Conservation (phyloP, 805 yeast genomes). For the Tetrapisispora pingtungensis region DNA sequence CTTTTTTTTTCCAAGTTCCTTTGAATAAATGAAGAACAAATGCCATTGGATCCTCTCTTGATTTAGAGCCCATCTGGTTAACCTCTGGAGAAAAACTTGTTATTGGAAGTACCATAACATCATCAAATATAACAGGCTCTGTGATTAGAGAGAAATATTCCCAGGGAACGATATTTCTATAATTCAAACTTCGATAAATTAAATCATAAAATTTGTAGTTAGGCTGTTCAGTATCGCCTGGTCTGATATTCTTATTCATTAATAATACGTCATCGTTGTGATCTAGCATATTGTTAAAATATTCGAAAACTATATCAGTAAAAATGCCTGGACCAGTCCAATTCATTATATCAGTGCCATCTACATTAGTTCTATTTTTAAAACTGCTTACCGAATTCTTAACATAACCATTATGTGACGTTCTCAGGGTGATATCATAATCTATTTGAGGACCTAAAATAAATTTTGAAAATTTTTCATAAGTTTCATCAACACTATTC, state of each 20-base stretch:
- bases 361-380: conserved; percentile 23
- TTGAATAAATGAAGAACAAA: conserved; percentile 71
- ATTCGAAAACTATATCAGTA: conserved; percentile 64
- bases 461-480: conserved; percentile 2
- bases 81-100: conserved; percentile 82
- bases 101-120: conserved; percentile 78
- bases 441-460: conserved; percentile 12
- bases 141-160: conserved; percentile 67
- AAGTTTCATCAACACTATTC: conserved; percentile 19
- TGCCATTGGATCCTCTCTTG: conserved; percentile 60
- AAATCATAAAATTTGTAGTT: conserved; percentile 21
- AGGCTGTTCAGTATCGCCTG: not conserved
- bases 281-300: conserved; percentile 60
- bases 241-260: conserved; percentile 23
- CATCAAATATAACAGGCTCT: conserved; percentile 69
- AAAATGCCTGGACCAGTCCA: conserved; percentile 77
- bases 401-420: not conserved
- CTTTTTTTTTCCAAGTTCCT: conserved; percentile 46
- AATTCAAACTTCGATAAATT: conserved; percentile 14
- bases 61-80: conserved; percentile 76
- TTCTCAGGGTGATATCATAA: conserved; percentile 23
- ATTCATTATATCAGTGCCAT: conserved; percentile 40
- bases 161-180: conserved; percentile 37
- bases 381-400: not conserved
- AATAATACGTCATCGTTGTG: conserved; percentile 49